Evolutionary conservation across 441 rosid species (phyloP).

Genomic region (Viola pubescens): DNA sequence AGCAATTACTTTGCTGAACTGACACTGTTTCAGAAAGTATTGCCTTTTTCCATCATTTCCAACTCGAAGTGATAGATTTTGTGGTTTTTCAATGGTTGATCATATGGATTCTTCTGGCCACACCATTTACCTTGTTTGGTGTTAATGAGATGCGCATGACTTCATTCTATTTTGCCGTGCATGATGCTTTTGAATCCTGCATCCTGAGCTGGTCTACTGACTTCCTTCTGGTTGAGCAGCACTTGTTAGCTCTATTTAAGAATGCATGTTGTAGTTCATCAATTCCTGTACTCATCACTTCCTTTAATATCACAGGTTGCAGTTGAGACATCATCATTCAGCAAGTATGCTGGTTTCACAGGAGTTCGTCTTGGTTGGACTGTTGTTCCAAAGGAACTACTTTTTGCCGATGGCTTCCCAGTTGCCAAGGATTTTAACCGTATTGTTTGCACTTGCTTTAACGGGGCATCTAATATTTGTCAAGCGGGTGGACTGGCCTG

Average conservation of each 20-base stretch:
- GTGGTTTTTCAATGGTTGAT: too few relatives aligned
- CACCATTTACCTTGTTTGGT: too few relatives aligned
- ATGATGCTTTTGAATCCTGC: background rate
- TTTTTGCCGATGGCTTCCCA: constrained; percentile 84
- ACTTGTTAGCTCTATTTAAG: background rate
- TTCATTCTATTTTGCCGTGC: too few relatives aligned
- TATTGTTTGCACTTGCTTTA: constrained; percentile 79
- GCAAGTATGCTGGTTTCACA: constrained; percentile 96
- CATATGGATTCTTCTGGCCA: too few relatives aligned
- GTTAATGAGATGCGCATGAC: too few relatives aligned
- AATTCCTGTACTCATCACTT: constrained; percentile 2
- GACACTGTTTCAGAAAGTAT: too few relatives aligned
- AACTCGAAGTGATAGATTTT: too few relatives aligned
- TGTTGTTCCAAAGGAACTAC: constrained; percentile 76
- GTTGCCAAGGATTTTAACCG: constrained; percentile 91
- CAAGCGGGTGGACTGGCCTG: constrained; percentile 98
- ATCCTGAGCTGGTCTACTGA: background rate
- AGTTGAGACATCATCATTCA: constrained; percentile 86
- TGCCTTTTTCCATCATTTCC: too few relatives aligned
- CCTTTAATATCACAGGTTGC: constrained; percentile 52
- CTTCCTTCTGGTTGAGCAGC: background rate
- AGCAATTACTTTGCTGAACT: too few relatives aligned
- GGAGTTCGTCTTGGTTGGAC: constrained; percentile 99
- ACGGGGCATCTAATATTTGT: constrained; percentile 83
- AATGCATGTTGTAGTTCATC: background rate